These are phyloP conservation scores for Puccinia sorghi DNA, from an alignment of 1,284 basidiomycete genomes.

Conservation along the genomic window DNA sequence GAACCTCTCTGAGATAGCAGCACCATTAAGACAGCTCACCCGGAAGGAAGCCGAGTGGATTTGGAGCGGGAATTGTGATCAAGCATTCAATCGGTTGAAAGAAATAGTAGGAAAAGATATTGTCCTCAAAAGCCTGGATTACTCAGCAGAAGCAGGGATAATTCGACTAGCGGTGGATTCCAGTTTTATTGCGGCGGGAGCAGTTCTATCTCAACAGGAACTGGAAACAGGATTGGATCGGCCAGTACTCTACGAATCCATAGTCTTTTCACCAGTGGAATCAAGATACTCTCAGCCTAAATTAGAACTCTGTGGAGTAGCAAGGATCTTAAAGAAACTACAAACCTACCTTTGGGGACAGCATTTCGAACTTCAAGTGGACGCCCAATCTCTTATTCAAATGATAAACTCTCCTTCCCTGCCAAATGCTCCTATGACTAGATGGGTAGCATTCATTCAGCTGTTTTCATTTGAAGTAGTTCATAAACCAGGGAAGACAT, in stretches of 20 bases:
- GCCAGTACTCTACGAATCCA: constrained; percentile 4
- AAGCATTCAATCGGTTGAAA: background rate
- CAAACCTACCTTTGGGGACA: constrained; percentile 19
- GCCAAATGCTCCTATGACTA: background rate
- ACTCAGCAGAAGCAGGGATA: background rate
- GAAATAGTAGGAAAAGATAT: background rate
- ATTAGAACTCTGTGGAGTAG: constrained; percentile 40
- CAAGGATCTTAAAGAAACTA: constrained; percentile 13
- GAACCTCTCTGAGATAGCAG: background rate
- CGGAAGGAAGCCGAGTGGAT: background rate
- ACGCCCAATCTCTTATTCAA: constrained; percentile 29
- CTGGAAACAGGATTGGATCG: background rate
- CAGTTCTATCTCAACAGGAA: constrained; percentile 7
- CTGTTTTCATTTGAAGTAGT: constrained; percentile 15
- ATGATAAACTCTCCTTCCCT: constrained; percentile 13
- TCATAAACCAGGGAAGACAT: constrained; percentile 8
- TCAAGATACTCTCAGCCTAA: constrained; percentile 41
- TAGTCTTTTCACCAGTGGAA: constrained; percentile 13
- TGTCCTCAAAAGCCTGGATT: background rate
- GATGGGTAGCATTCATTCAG: constrained; percentile 23
- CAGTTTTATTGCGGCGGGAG: constrained; percentile 1
- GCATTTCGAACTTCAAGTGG: constrained; percentile 30
- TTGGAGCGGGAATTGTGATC: background rate
- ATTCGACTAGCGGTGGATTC: constrained; percentile 7
- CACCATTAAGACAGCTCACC: background rate